A percentile compares a stretch with the other conserved stretches of the same genome.
phyloP scores from a whole-genome alignment of 176 grass and related monocot species.

The Oropetium thomaeum region DNA sequence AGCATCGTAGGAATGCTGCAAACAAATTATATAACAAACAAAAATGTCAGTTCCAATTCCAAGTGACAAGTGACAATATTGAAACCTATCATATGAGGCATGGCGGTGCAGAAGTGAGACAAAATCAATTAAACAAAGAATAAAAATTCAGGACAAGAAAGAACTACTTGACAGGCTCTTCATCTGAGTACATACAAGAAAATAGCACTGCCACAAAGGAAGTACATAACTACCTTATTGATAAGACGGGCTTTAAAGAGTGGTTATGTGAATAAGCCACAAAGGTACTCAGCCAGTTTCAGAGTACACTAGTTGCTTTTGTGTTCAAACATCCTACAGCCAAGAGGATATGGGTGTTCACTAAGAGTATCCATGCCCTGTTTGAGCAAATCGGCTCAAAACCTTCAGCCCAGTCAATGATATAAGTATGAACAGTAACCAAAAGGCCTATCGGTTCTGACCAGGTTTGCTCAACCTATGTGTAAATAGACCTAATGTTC shows the following conservation, averaged over 20 bases:
- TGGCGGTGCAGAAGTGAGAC: not conserved
- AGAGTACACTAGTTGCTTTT: not conserved
- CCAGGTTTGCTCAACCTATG: not conserved
- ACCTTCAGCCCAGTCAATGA: not conserved
- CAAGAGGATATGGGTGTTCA: not conserved
- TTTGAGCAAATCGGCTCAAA: too few species aligned
- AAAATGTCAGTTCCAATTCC: constrained; percentile 1
- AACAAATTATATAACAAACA: not conserved
- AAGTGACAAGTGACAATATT: not conserved
- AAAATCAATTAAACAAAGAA: not conserved
- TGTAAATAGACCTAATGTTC: not conserved
- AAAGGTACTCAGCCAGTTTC: not conserved
- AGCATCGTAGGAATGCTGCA: constrained; percentile 66
- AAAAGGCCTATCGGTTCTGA: too few species aligned
- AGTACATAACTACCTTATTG: not conserved
- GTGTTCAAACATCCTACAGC: not conserved
- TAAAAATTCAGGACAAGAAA: not conserved
- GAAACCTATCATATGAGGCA: not conserved
- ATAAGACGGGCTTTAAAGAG: not conserved
- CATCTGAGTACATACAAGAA: not conserved
- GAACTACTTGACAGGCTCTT: not conserved
- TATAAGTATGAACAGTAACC: not conserved
- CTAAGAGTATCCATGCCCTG: not conserved
- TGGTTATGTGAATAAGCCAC: not conserved
- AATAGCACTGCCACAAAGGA: not conserved